Conservation (phyloP, 345 rosid genomes). For the Kernera saxatilis region DNA sequence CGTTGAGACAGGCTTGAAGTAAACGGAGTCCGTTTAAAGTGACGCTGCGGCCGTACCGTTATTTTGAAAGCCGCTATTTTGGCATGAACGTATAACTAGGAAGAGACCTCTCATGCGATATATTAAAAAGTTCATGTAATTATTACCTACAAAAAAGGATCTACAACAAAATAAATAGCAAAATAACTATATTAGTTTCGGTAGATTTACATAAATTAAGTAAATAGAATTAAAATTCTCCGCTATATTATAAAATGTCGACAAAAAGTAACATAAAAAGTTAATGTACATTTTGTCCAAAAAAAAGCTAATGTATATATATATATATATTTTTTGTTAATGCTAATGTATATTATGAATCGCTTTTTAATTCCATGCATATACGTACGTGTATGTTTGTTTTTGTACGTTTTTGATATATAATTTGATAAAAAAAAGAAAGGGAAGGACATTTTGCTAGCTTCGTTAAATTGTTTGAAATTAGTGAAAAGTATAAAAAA, state of each 20-base stretch:
- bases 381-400: neutral
- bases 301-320: no score
- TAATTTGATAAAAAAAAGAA: neutral
- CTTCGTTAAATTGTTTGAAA: neutral
- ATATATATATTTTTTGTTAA: no score
- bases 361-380: neutral
- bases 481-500: neutral
- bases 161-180: neutral
- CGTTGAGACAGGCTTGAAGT: neutral
- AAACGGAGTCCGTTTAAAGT: constrained; percentile 22
- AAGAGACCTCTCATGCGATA: constrained; percentile 31
- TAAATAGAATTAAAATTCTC: neutral
- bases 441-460: neutral
- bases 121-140: constrained; percentile 8
- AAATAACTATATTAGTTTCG: neutral
- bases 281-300: no score
- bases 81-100: constrained; percentile 4
- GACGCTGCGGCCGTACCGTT: constrained; percentile 16
- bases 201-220: neutral
- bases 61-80: constrained; percentile 24
- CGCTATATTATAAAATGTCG: neutral
- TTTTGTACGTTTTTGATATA: neutral
- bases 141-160: neutral
- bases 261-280: neutral
- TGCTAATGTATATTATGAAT: no score